These are phyloP conservation scores for Panicum virgatum DNA, from an alignment of 202 grass and related monocot genomes.

Conservation along the genomic window DNA sequence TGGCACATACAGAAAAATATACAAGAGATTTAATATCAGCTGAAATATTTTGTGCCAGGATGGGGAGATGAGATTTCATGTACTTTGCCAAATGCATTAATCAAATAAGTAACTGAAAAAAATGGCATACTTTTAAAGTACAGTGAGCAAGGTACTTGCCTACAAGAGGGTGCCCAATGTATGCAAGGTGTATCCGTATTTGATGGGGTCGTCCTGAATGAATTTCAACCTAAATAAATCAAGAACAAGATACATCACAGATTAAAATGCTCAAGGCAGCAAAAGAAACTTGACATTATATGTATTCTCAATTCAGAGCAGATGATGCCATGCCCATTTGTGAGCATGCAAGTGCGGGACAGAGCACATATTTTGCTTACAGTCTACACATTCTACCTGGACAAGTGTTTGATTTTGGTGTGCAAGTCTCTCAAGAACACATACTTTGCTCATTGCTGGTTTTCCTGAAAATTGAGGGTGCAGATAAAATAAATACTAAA, in stretches of 20 bases:
- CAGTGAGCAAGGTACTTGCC: slow-evolving; percentile 39
- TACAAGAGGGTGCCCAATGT: slow-evolving; percentile 79
- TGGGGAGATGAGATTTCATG: background rate
- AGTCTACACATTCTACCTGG: slow-evolving; percentile 44
- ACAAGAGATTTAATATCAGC: background rate
- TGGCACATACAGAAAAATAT: background rate
- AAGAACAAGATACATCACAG: slow-evolving; percentile 12
- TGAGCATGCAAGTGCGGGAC: slow-evolving; percentile 10
- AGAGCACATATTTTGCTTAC: slow-evolving; percentile 25
- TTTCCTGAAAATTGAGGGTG: slow-evolving; percentile 59
- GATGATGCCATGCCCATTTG: background rate
- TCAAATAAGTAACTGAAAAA: background rate
- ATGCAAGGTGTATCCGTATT: slow-evolving; percentile 85
- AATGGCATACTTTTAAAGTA: slow-evolving; percentile 5
- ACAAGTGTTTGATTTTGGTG: slow-evolving; percentile 71
- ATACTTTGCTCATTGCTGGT: slow-evolving; percentile 78
- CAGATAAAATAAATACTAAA: slow-evolving; percentile 38
- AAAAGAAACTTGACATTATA: slow-evolving; percentile 18
- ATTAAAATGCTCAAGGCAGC: background rate
- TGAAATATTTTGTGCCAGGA: background rate
- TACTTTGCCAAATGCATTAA: slow-evolving; percentile 17
- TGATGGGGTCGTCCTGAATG: slow-evolving; percentile 86
- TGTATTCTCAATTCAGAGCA: background rate
- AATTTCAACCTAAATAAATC: slow-evolving; percentile 74
- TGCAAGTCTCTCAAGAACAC: slow-evolving; percentile 75